Percentiles rank a stretch among this genome's conserved stretches.
Conservation (phyloP, 2,329 filamentous ascomycete genomes). For the Aureobasidium pullulans region DNA sequence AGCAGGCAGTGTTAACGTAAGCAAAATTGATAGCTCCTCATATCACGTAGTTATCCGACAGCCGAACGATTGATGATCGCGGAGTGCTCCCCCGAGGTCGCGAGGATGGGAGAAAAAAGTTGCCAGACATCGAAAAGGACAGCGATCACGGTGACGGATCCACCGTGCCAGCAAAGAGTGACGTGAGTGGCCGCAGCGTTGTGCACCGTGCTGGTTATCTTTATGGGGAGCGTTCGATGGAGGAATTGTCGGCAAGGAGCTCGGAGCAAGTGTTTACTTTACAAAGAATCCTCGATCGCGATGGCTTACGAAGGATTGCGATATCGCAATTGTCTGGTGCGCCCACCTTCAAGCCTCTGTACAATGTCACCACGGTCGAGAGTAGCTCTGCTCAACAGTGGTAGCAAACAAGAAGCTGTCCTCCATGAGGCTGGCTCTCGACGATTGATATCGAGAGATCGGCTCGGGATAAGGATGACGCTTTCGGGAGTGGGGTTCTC, state of each 20-base stretch:
- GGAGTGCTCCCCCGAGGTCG: not conserved
- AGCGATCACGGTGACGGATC: not conserved
- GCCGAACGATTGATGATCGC: slow-evolving; percentile 6
- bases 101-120: not conserved
- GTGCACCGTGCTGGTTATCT: slow-evolving; percentile 5
- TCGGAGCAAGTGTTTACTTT: slow-evolving; percentile 10
- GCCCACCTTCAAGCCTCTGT: not conserved
- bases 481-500: slow-evolving; percentile 10
- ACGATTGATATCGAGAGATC: slow-evolving; percentile 2
- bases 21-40: not conserved
- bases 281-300: slow-evolving; percentile 9
- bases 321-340: not conserved
- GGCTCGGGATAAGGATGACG: slow-evolving; percentile 10
- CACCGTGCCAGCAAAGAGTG: not conserved
- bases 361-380: not conserved
- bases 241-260: slow-evolving; percentile 9
- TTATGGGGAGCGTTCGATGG: slow-evolving; percentile 12
- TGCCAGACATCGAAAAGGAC: not conserved
- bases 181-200: not conserved
- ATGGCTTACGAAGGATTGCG: not conserved
- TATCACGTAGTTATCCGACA: not conserved
- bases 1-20: not conserved
- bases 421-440: not conserved
- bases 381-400: not conserved
- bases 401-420: not conserved